Percentiles rank a stretch among this genome's conserved stretches.
These are phyloP conservation scores for Stagonosporopsis chrysanthemi DNA, from an alignment of 2,329 filamentous ascomycete species.

Conservation along the genomic window DNA sequence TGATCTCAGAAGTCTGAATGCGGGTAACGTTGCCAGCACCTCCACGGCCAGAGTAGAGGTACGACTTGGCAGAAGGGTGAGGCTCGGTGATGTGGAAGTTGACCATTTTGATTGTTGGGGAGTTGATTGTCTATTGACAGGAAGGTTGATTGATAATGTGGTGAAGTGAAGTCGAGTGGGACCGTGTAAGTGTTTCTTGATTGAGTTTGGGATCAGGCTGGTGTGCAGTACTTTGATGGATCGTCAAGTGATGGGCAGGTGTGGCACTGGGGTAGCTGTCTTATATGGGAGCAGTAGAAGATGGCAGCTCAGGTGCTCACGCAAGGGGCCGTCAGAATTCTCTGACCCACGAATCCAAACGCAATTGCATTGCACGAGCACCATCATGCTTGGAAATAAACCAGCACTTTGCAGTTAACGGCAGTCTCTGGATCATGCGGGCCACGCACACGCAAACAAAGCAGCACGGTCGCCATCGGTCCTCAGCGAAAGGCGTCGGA, in stretches of 20 bases:
- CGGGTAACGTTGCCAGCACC: slow-evolving; percentile 66
- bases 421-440: slow-evolving; percentile 49
- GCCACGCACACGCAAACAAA: slow-evolving; percentile 33
- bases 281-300: slow-evolving; percentile 15
- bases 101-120: slow-evolving; percentile 44
- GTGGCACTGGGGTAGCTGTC: slow-evolving; percentile 5
- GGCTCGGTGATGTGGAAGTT: slow-evolving; percentile 67
- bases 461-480: slow-evolving; percentile 22
- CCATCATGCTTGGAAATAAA: slow-evolving; percentile 28
- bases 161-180: slow-evolving; percentile 23
- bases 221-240: slow-evolving; percentile 19
- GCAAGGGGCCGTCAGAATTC: slow-evolving; percentile 33
- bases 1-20: slow-evolving; percentile 62
- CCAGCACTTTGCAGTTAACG: slow-evolving; percentile 54
- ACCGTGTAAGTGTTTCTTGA: slow-evolving; percentile 11
- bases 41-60: slow-evolving; percentile 63
- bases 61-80: slow-evolving; percentile 64
- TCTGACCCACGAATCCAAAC: slow-evolving; percentile 38
- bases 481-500: slow-evolving; percentile 25
- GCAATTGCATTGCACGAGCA: slow-evolving; percentile 35
- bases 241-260: slow-evolving; percentile 15
- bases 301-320: slow-evolving; percentile 17
- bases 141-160: slow-evolving; percentile 18
- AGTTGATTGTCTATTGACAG: slow-evolving; percentile 4
- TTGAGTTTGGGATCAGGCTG: slow-evolving; percentile 23